Base-by-base conservation (phyloP, 257 asterid genomes). In the Hygrophila difformis region DNA sequence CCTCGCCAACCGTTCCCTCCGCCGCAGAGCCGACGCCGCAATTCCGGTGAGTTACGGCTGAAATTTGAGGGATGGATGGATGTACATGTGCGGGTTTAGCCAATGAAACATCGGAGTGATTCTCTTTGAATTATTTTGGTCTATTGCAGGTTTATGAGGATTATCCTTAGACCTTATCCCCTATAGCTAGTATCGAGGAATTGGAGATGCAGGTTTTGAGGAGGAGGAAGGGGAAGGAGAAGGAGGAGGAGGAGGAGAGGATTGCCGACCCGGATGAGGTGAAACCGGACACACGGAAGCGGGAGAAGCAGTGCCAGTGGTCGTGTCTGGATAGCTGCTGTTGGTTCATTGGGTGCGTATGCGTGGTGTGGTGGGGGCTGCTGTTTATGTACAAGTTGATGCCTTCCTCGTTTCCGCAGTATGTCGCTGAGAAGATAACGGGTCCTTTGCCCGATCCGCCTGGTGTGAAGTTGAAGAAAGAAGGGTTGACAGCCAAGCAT, bases 391-490 rank as follows among this genome's bases (percentile, higher is more conserved):
- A 86, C 68, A 79, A 86, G 17, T 73, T 82, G 64, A 75, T 82
- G 96, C 96, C 96, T 41, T 76, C 96, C 34, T 82, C 94, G 19
- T 79, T 86, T 28, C 94, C 96, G 1, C 94, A 82, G 47, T 86
- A 74, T 26, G 86, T 86, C 5, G 73, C 96, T 16, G 89, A 86
- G 75, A 72, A 39, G 29, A 82, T 86, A 18, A 82, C 92, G 3
- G 96, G 96, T 31, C 96, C 93, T 36, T 62, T 73, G 77, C 94
- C 96, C 36, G 96, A 86, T 52, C 93, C 96, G 14, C 96, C 96
- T 0, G 94, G 96, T 20, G 56, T 86, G 23, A 86, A 86, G 60
- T 56, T 82, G 65, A 63, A 47, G 50, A 86, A 82, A 55, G 86
- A 82, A 48, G 96, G 96, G 5, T 45, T 82, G 51, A 62, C 52